Evolutionary conservation across 108 stramenopile species (phyloP).

Genomic region (Nitzschia sp.): DNA sequence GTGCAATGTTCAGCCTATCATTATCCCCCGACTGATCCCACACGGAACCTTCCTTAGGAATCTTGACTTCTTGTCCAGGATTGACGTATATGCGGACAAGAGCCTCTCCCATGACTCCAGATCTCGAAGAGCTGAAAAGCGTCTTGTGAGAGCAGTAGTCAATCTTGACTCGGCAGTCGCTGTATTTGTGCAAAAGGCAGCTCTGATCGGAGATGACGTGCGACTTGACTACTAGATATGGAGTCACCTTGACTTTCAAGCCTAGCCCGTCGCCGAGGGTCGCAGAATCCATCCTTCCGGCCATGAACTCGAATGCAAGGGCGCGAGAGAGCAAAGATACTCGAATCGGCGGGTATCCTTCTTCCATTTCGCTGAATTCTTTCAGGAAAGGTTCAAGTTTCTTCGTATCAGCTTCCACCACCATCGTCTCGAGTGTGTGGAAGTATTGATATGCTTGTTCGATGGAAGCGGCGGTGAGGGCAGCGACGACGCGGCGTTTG

Average conservation of each 20-base stretch:
- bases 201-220: neutral
- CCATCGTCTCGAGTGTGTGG: neutral
- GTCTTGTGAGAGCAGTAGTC: slow-evolving; percentile 13
- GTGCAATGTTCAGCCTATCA: neutral
- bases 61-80: neutral
- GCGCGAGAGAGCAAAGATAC: neutral
- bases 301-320: slow-evolving; percentile 2
- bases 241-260: slow-evolving; percentile 3
- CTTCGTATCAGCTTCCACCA: neutral
- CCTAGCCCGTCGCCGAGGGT: neutral
- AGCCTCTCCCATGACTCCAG: slow-evolving; percentile 12
- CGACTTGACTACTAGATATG: slow-evolving; percentile 3
- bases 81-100: slow-evolving; percentile 10
- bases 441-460: slow-evolving; percentile 1
- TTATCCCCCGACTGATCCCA: neutral
- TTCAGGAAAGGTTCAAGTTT: neutral
- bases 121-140: neutral
- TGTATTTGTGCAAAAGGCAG: neutral
- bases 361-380: neutral
- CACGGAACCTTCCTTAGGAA: neutral
- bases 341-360: neutral
- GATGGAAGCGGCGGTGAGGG: neutral
- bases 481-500: neutral
- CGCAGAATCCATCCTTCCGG: neutral
- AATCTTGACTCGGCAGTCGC: neutral